phyloP scores from a whole-genome alignment of 2,329 filamentous ascomycete species.

The Fusarium chuoi region DNA sequence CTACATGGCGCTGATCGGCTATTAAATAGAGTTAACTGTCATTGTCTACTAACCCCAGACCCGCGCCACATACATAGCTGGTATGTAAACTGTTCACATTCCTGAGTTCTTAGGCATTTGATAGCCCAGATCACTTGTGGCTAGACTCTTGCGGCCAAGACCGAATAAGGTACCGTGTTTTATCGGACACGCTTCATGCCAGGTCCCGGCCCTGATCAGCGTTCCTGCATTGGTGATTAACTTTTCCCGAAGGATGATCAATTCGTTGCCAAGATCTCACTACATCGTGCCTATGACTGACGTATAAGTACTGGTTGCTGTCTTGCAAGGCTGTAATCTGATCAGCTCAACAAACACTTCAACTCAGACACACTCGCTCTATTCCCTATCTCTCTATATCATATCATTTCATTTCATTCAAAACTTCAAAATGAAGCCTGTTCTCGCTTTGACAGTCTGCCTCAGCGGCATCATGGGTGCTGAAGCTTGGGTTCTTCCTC shows the following conservation, averaged over 20 bases:
- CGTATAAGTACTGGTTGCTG: conserved; percentile 1
- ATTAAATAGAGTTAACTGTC: neutral
- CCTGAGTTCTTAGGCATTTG: neutral
- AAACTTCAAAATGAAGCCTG: conserved; percentile 4
- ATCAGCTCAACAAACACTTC: neutral
- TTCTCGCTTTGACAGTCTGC: conserved; percentile 1
- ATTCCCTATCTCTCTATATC: neutral
- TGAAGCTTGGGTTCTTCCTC: conserved; percentile 2
- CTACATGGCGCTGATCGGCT: neutral
- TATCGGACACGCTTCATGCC: neutral
- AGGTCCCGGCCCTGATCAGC: conserved; percentile 11
- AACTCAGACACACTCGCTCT: neutral
- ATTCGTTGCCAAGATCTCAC: neutral
- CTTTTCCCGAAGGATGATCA: neutral
- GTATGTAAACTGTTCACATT: neutral
- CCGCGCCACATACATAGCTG: conserved; percentile 12
- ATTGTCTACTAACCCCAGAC: neutral
- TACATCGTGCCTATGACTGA: no score
- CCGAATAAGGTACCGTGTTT: neutral
- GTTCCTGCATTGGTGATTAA: conserved; percentile 7
- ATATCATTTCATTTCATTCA: neutral
- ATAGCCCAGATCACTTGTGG: neutral
- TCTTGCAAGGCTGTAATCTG: accelerated
- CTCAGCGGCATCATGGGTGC: conserved; percentile 1
- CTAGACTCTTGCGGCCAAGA: conserved; percentile 16